Conservation (phyloP, 305 asterid species). For the Fraxinus ornus region DNA sequence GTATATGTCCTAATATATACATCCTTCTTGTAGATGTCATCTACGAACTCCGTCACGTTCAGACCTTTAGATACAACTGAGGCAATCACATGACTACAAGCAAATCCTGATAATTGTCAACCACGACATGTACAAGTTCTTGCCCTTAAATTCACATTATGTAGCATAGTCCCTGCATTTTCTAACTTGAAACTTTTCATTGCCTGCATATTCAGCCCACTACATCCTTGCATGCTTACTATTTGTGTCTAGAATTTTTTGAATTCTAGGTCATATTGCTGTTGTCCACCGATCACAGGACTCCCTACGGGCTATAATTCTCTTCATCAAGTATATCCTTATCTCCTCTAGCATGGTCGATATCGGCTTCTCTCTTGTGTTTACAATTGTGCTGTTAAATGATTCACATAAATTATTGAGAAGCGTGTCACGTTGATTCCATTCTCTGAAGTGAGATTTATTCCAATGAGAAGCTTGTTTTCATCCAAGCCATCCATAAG, state of each 20-base stretch:
- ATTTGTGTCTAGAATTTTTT: not conserved
- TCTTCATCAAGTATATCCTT: not conserved
- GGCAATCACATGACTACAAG: not conserved
- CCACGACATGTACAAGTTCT: not conserved
- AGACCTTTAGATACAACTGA: not conserved
- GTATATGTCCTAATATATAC: not conserved
- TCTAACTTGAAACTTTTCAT: not conserved
- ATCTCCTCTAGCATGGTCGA: not conserved
- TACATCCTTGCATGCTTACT: not conserved
- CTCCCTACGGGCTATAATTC: not conserved
- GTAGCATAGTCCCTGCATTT: not conserved
- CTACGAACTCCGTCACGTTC: not conserved
- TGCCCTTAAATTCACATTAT: not conserved
- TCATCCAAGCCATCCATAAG: not conserved
- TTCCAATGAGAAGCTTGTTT: not conserved
- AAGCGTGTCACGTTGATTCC: not conserved
- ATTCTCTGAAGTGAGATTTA: too few species aligned
- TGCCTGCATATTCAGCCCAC: not conserved
- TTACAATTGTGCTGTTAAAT: not conserved
- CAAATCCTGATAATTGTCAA: not conserved
- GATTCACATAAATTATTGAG: too few species aligned
- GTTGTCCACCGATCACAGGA: not conserved
- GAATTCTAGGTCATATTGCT: not conserved
- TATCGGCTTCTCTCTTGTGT: not conserved
- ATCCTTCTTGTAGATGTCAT: not conserved